Evolutionary conservation across 2,329 filamentous ascomycete species (phyloP), one percentile per base, ranked within the genome.

Genomic region (Pleomassaria siparia): DNA sequence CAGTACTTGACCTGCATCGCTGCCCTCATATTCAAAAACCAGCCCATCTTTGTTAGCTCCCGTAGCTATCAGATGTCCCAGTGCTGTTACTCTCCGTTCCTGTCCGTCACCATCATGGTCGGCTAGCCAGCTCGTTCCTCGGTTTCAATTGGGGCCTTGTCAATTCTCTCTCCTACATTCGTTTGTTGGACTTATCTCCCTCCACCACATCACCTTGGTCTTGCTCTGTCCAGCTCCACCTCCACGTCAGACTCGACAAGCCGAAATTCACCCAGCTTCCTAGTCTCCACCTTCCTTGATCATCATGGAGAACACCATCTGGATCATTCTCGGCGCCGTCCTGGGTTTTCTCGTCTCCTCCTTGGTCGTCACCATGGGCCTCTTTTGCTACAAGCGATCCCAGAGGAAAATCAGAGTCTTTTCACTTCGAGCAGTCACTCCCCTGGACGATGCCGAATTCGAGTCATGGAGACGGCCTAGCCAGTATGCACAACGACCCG

Each of bases 391-490:
- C 58, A 64, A 63, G 50, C 63, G 69, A 29, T 63, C 61, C 22
- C 63, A 65, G 56, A 66, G 55, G 56, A 58, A 55, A 55, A 55
- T 66, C 32, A 61, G 65, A 50, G 59, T 63, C 20, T 71, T 72
- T 54, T 63, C 66, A 13, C 53, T 68, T 40, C 66, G 69, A 51
- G 63, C 69, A 18, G 67, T 70, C 25, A 72, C 69, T 29, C 69
- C 69, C 43, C 53, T 72, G 36, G 67, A 71, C 54, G 69, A 72
- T 36, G 69, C 69, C 46, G 69, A 70, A 53, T 71, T 72, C 43
- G 69, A 72, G 56, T 71, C 69, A 39, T 72, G 69, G 69, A 59
- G 69, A 40, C 53, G 67, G 30, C 69, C 69, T 12, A 71, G 66
- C 54, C 65, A 69, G 44, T 66, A 71, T 46, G 63, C 63, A 32